Evolutionary conservation across 495 filamentous ascomycete species (phyloP), one percentile per base, ranked within the genome.

Genomic region (Neurospora sublineolata): DNA sequence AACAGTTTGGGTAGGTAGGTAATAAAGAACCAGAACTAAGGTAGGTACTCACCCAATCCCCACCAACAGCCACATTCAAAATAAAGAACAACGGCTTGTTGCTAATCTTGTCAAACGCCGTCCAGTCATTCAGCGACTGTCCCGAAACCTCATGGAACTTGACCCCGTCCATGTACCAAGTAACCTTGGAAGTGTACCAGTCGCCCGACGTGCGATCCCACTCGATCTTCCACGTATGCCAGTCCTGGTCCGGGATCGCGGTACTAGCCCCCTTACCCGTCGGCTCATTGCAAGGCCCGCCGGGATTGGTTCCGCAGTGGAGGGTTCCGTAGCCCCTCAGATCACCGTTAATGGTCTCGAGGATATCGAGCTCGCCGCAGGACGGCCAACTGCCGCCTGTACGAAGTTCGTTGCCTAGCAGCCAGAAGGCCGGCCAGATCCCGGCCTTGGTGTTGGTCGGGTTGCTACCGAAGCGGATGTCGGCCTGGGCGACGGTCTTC

Each of bases 401-500:
- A 6, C 83, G 79, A 40, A 85, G 75, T 14, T 76, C 74, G 69
- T 83, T 69, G 2, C 85, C 85, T n/a, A 87, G 79, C 38, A 84
- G 70, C 85, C 84, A 87, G 76, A 86, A 87, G 0, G 84, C 85
- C 0, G 85, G 85, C 85, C 85, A 87, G 75, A 86, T 82, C 8
- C 85, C 85, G 73, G 82, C 78, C 75, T 86, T 83, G 20, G 78
- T 76, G n/a, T 52, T 46, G 37, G 72, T 67, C 12, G 73, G 14
- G 73, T 80, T 81, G 67, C 71, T 73, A 40, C 85, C 85, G 70
- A 87, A 82, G 18, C 82, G 79, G 40, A 86, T 77, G 40, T 72
- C 68, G 16, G 82, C 79, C 79, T 86, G 82, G 16, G 80, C 80
- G 44, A 84, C 75, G 9, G 84, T 82, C 37, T 72, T 72, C 37